A percentile compares a stretch with the other conserved stretches of the same genome.
phyloP scores from a whole-genome alignment of 2,329 filamentous ascomycete species.

The Trichothecium sympodiale region DNA sequence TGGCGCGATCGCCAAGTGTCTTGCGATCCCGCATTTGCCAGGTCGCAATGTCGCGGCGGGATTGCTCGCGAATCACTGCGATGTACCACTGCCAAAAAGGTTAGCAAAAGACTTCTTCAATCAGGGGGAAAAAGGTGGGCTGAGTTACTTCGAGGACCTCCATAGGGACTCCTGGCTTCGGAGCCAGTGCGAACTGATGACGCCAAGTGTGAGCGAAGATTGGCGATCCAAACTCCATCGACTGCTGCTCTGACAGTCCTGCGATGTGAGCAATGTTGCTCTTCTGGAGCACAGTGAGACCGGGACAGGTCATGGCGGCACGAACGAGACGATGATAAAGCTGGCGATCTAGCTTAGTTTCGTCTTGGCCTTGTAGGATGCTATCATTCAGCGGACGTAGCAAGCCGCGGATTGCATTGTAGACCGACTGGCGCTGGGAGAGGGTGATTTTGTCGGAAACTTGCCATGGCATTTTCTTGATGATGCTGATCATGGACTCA shows the following conservation, averaged over 20 bases:
- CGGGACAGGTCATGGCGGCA: constrained; percentile 44
- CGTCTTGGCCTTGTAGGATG: constrained; percentile 25
- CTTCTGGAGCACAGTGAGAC: constrained; percentile 51
- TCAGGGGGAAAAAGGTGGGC: background rate
- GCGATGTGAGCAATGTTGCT: constrained; percentile 37
- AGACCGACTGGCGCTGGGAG: constrained; percentile 42
- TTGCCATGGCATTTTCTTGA: constrained; percentile 54
- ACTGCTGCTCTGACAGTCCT: background rate
- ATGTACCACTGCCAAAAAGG: constrained; percentile 42
- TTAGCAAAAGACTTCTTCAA: background rate
- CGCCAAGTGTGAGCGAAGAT: constrained; percentile 36
- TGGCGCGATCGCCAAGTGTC: constrained; percentile 19
- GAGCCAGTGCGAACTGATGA: constrained; percentile 39
- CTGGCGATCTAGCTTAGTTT: constrained; percentile 36
- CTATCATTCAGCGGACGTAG: constrained; percentile 31
- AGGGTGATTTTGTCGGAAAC: constrained; percentile 45
- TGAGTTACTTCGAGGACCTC: constrained; percentile 45
- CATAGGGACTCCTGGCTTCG: constrained; percentile 33
- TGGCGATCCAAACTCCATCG: constrained; percentile 33
- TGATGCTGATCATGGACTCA: constrained; percentile 53
- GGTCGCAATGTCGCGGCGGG: constrained; percentile 25
- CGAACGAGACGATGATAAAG: constrained; percentile 41
- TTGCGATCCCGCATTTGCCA: constrained; percentile 30
- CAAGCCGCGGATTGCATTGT: constrained; percentile 37
- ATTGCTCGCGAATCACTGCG: constrained; percentile 40